Conservation (phyloP, 495 filamentous ascomycete genomes). For the Hypoxylon lienhwacheense region DNA sequence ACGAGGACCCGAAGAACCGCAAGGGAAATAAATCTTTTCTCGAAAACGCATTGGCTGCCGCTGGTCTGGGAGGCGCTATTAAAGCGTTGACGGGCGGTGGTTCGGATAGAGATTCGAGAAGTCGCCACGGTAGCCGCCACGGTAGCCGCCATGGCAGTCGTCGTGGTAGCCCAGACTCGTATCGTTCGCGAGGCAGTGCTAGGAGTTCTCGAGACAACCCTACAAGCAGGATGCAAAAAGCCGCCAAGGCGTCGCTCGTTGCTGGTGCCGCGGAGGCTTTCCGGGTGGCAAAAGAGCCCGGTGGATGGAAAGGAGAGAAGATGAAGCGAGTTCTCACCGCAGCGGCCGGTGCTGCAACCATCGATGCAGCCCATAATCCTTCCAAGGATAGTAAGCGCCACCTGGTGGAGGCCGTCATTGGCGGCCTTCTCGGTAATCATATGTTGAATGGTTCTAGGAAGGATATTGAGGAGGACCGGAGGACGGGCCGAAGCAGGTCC, state of each 20-base stretch:
- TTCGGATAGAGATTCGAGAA: slow-evolving; percentile 55
- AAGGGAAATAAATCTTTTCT: slow-evolving; percentile 69
- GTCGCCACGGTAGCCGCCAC: slow-evolving; percentile 55
- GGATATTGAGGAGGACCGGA: slow-evolving; percentile 57
- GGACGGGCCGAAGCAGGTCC: slow-evolving; percentile 54
- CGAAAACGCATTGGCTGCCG: slow-evolving; percentile 66
- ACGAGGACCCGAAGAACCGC: slow-evolving; percentile 50
- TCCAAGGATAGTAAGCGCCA: slow-evolving; percentile 70
- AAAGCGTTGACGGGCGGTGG: slow-evolving; percentile 54
- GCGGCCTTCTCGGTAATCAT: slow-evolving; percentile 80
- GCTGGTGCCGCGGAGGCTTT: slow-evolving; percentile 89
- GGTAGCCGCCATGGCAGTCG: slow-evolving; percentile 56
- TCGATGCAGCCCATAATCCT: slow-evolving; percentile 76
- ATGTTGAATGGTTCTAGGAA: slow-evolving; percentile 75
- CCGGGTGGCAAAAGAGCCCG: slow-evolving; percentile 79
- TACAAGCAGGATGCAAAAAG: slow-evolving; percentile 69
- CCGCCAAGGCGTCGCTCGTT: slow-evolving; percentile 80
- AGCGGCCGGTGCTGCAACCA: slow-evolving; percentile 78
- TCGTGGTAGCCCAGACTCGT: slow-evolving; percentile 47
- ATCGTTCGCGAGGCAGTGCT: slow-evolving; percentile 50
- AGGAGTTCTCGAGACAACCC: slow-evolving; percentile 41
- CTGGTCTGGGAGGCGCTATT: slow-evolving; percentile 67
- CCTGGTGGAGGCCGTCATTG: slow-evolving; percentile 74
- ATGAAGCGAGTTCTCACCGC: slow-evolving; percentile 86
- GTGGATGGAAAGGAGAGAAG: slow-evolving; percentile 81